phyloP scores from a whole-genome alignment of 2,329 filamentous ascomycete genomes.

The Knoxdaviesia proteae region DNA sequence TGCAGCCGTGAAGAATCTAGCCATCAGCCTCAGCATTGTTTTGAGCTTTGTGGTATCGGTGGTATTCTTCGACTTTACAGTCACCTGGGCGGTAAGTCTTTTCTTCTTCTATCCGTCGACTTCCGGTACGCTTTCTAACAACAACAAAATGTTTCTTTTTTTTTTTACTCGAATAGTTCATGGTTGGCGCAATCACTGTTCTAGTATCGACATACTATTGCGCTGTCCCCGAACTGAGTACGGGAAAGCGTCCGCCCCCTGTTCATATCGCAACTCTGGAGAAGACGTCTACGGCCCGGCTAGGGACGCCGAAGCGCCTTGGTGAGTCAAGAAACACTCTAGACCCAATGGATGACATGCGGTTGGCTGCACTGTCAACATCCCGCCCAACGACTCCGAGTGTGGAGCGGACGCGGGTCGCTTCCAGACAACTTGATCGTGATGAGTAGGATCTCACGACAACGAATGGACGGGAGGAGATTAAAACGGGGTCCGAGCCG shows the following conservation, averaged over 20 bases:
- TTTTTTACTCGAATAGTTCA: slow-evolving; percentile 35
- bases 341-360: slow-evolving; percentile 3
- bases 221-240: slow-evolving; percentile 39
- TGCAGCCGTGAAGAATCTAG: slow-evolving; percentile 86
- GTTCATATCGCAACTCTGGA: slow-evolving; percentile 56
- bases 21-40: slow-evolving; percentile 78
- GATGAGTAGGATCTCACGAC: no score
- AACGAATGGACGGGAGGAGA: no score
- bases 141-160: background rate
- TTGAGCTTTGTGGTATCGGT: slow-evolving; percentile 72
- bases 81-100: slow-evolving; percentile 47
- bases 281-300: slow-evolving; percentile 41
- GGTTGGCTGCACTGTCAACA: slow-evolving; percentile 1
- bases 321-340: slow-evolving; percentile 2
- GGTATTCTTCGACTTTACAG: slow-evolving; percentile 61
- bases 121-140: background rate
- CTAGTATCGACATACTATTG: slow-evolving; percentile 73
- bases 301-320: slow-evolving; percentile 15
- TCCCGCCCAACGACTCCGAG: slow-evolving; percentile 3
- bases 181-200: slow-evolving; percentile 61
- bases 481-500: no score
- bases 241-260: slow-evolving; percentile 33
- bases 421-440: no score
- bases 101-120: background rate
- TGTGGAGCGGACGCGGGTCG: no score